Conservation (phyloP, 75 land plant species). For the Selaginella tamariscina region DNA sequence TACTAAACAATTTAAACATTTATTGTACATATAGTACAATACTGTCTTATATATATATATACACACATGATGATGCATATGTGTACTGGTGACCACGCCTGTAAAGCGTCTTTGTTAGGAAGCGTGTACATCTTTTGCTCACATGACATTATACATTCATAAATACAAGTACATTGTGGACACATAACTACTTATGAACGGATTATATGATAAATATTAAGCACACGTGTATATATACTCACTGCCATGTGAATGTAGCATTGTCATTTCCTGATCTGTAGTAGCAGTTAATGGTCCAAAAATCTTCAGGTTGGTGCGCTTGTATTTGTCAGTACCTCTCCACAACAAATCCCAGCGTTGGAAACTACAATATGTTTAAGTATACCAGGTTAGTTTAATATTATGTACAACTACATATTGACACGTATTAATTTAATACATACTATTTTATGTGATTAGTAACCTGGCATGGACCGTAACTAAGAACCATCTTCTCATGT, state of each 20-base stretch:
- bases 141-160: constrained; percentile 4
- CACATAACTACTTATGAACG: no score
- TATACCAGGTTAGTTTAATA: neutral
- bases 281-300: constrained; percentile 80
- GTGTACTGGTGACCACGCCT: constrained; percentile 89
- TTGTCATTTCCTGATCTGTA: constrained; percentile 60
- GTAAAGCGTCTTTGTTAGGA: constrained; percentile 21
- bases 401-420: neutral
- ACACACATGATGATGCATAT: no score
- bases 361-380: constrained; percentile 40
- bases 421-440: neutral
- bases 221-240: no score
- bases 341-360: constrained; percentile 87
- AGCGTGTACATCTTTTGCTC: neutral
- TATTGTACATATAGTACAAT: no score
- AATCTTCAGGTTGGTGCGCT: constrained; percentile 87
- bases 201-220: no score
- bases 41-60: no score
- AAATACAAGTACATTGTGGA: no score
- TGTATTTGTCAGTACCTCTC: constrained; percentile 87
- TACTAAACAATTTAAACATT: no score
- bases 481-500: constrained; percentile 57
- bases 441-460: neutral
- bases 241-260: constrained; percentile 71
- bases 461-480: constrained; percentile 97